Evolutionary conservation across 2,329 filamentous ascomycete genomes (phyloP), one percentile per base, ranked within the genome.

Genomic region (Myriosclerotinia scirpicola): DNA sequence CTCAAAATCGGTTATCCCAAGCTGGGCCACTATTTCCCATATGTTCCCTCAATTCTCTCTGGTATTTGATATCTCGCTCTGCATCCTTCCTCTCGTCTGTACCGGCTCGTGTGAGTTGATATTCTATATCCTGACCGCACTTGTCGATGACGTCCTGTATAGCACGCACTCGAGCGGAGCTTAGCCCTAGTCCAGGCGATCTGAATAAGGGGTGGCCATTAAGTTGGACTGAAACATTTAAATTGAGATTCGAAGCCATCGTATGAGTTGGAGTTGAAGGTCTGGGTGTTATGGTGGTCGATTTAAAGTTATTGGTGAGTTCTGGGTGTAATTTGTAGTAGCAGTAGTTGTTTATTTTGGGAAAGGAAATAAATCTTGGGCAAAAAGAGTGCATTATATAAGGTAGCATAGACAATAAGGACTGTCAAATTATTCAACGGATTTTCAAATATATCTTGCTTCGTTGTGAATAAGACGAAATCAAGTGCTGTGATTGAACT

Each of bases 321-420:
- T 12, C 1, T n/a, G 34, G 17, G 3, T n/a, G 17, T 8, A 8
- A 9, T 11, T 20, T 20, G 15, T 34, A 34, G 9, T 34, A 11
- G 15, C 34, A 5, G 30, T 36, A 20, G 52, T 48, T 36, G 30
- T 22, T 48, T 12, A 12, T 14, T 11, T 17, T 38, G 14, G 8
- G 42, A 26, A 22, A 26, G 3, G 20, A 34, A 5, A 9, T 15
- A 22, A 36, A 50, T 3, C n/a, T 2, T 54, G 4, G 20, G 30
- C 1, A 1, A 1, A n/a, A 14, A 48, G 7, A 3, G 20, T 0
- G 17, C 7, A 34, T 60, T 50, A 48, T 38, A 48, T 60, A 15
- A 22, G 12, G 12, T 5, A 1, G 1, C 1, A 36, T 4, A 7
- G 1, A 46, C 0, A 22, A 20, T 3, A 11, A 5, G 5, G 5